phyloP scores from a whole-genome alignment of 2,329 filamentous ascomycete species.

The Pseudovirgaria hyperparasitica region DNA sequence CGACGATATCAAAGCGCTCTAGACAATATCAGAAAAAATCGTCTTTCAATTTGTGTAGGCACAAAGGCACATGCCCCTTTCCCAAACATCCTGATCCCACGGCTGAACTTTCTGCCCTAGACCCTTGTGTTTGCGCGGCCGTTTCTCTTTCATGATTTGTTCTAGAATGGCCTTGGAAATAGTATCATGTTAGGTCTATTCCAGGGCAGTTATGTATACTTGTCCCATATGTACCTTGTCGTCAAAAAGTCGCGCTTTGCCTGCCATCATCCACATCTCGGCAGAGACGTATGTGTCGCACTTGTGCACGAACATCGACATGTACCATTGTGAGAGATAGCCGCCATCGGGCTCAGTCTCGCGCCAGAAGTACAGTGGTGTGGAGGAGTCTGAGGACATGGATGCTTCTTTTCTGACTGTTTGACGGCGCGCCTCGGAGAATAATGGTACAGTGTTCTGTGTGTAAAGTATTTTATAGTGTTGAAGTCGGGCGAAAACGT shows the following conservation, averaged over 20 bases:
- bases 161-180: constrained; percentile 25
- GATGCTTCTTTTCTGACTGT: no score
- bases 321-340: constrained; percentile 53
- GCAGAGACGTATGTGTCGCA: constrained; percentile 24
- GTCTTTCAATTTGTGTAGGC: no score
- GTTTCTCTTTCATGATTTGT: constrained; percentile 34
- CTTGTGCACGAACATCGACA: constrained; percentile 30
- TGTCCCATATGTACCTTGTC: no score
- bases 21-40: neutral
- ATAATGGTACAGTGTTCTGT: no score
- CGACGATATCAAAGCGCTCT: constrained; percentile 43
- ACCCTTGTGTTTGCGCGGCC: constrained; percentile 37
- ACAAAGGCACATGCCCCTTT: constrained; percentile 23
- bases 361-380: constrained; percentile 22
- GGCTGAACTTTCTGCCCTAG: constrained; percentile 43
- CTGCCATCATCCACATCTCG: constrained; percentile 39
- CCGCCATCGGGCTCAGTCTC: constrained; percentile 34
- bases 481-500: no score
- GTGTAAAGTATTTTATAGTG: no score
- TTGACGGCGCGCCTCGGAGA: no score
- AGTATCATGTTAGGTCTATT: neutral
- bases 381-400: neutral
- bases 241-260: constrained; percentile 29
- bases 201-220: neutral
- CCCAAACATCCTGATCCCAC: constrained; percentile 43